These are phyloP conservation scores for Candida sithepensis DNA, from an alignment of 805 yeast species.

Conservation along the genomic window DNA sequence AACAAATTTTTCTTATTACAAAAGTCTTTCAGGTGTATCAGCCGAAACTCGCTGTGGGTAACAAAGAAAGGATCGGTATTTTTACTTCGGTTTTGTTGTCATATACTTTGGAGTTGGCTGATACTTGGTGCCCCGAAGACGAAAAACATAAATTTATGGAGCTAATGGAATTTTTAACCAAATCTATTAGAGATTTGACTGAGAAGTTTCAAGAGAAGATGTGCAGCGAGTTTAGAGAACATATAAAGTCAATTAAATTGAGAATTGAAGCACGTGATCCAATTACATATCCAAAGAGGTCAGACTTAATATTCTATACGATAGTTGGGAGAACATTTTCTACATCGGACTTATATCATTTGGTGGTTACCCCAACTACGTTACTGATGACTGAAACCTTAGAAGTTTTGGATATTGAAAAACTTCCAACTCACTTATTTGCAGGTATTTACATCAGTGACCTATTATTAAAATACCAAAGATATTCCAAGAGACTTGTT, in stretches of 20 bases:
- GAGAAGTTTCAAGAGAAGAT: conserved; percentile 62
- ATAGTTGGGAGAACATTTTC: conserved; percentile 79
- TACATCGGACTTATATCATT: conserved; percentile 93
- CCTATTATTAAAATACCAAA: conserved; percentile 66
- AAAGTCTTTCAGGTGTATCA: conserved; percentile 59
- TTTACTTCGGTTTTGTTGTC: conserved; percentile 64
- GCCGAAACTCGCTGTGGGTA: conserved; percentile 78
- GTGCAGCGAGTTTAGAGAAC: conserved; percentile 58
- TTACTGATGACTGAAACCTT: conserved; percentile 71
- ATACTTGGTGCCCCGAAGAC: conserved; percentile 25
- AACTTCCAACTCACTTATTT: conserved; percentile 31
- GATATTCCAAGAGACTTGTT: conserved; percentile 70
- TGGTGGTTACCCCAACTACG: conserved; percentile 80
- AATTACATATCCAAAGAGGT: conserved; percentile 33
- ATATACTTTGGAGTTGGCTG: conserved; percentile 52
- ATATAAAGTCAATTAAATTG: conserved; percentile 51
- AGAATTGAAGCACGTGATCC: conserved; percentile 38
- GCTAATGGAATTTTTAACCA: conserved; percentile 36
- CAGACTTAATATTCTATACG: conserved; percentile 66
- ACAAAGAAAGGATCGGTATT: conserved; percentile 64
- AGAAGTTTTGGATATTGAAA: conserved; percentile 42
- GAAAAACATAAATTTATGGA: conserved; percentile 26
- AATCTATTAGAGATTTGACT: conserved; percentile 52
- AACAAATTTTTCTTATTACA: conserved; percentile 47
- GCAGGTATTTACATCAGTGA: conserved; percentile 68